Conservation (phyloP, 331 rosid genomes). For the Arachis monticola region DNA sequence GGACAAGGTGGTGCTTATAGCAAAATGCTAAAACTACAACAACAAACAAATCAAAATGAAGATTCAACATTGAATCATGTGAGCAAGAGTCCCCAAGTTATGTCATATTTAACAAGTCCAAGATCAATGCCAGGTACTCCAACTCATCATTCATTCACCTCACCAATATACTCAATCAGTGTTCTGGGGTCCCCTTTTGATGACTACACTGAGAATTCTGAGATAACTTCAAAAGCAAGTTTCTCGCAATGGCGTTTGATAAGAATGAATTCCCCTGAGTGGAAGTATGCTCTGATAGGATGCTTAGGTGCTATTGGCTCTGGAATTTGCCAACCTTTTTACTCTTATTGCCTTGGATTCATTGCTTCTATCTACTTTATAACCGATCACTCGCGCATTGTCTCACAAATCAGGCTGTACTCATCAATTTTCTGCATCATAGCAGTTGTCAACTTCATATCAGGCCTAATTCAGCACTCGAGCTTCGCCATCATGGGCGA, state of each 20-base stretch:
- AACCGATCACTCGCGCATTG: constrained; percentile 46
- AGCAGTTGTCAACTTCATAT: constrained; percentile 51
- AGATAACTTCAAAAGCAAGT: constrained; percentile 32
- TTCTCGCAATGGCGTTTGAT: constrained; percentile 66
- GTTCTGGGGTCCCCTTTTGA: constrained; percentile 44
- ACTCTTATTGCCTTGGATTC: constrained; percentile 73
- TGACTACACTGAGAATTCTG: constrained; percentile 27
- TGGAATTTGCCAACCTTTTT: constrained; percentile 69
- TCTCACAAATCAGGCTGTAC: constrained; percentile 55
- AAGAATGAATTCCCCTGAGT: constrained; percentile 73
- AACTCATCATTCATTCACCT: constrained; percentile 37
- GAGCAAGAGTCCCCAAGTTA: constrained; percentile 24
- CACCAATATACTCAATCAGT: constrained; percentile 59
- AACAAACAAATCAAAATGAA: constrained; percentile 44
- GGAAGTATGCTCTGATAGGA: constrained; percentile 73
- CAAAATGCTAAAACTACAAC: constrained; percentile 64
- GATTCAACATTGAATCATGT: constrained; percentile 15
- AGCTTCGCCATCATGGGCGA: constrained; percentile 83
- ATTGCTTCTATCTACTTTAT: constrained; percentile 65
- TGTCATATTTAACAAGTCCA: constrained; percentile 29
- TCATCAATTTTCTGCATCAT: constrained; percentile 56
- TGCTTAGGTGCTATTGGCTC: constrained; percentile 68
- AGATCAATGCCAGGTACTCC: constrained; percentile 48
- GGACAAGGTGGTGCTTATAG: constrained; percentile 64
- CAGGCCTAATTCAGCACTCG: constrained; percentile 67